These are phyloP conservation scores for Cenchrus fungigraminus DNA, from an alignment of 176 grass and related monocot species.

Conservation along the genomic window DNA sequence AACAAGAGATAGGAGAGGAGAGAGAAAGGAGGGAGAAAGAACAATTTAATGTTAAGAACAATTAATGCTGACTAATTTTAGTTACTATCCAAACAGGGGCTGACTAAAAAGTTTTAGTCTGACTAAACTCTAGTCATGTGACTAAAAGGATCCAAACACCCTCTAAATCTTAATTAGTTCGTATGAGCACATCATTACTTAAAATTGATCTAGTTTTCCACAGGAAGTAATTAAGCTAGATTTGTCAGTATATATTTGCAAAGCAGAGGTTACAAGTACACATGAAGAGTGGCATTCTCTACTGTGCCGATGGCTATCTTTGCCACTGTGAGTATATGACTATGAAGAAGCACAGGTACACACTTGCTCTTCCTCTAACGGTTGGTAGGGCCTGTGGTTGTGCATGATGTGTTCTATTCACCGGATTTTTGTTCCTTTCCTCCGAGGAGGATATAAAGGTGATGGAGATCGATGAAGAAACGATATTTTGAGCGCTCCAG, in stretches of 20 bases:
- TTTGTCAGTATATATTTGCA: not conserved
- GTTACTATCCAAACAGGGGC: too few relatives aligned
- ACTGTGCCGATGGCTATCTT: slow-evolving; percentile 4
- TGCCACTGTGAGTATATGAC: slow-evolving; percentile 21
- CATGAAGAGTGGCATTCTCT: slow-evolving; percentile 11
- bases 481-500: slow-evolving; percentile 10
- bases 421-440: slow-evolving; percentile 22
- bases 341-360: not conserved
- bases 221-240: too few relatives aligned
- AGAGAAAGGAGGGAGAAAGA: too few relatives aligned
- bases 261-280: not conserved
- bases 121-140: too few relatives aligned
- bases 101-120: too few relatives aligned
- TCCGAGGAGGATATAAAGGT: slow-evolving; percentile 42
- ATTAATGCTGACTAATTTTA: too few relatives aligned
- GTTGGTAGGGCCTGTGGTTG: slow-evolving; percentile 31
- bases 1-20: too few relatives aligned
- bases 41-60: too few relatives aligned
- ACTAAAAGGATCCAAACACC: too few relatives aligned
- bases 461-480: not conserved
- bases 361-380: not conserved
- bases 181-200: too few relatives aligned
- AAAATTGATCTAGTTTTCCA: not conserved
- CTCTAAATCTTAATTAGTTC: too few relatives aligned
- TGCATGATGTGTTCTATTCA: slow-evolving; percentile 37